phyloP scores from a whole-genome alignment of 345 rosid species.

The Trapa incisa region DNA sequence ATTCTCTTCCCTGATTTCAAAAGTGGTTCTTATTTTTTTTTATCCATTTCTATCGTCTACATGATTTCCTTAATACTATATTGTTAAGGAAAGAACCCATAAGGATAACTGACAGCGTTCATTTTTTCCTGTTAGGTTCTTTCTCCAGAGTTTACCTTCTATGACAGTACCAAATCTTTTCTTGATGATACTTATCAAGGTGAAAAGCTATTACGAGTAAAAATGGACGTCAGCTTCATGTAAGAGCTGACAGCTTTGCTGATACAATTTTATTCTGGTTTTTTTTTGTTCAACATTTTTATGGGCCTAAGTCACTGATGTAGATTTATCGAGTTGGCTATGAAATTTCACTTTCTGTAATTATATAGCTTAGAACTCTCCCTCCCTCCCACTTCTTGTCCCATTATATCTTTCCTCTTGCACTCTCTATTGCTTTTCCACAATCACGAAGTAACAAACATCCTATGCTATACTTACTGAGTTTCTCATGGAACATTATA shows the following conservation, averaged over 20 bases:
- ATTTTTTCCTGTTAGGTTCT: conserved; percentile 43
- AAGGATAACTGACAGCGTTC: conserved; percentile 1
- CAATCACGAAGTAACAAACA: background rate
- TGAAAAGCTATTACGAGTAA: conserved; percentile 93
- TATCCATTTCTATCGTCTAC: background rate
- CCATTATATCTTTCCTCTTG: background rate
- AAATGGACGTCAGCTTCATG: conserved; percentile 94
- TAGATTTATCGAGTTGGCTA: background rate
- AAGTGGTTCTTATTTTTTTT: background rate
- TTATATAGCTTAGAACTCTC: background rate
- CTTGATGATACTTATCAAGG: conserved; percentile 63
- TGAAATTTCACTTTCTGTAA: background rate
- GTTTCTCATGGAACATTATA: no score
- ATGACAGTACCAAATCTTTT: conserved; percentile 83
- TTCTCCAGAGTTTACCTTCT: conserved; percentile 91
- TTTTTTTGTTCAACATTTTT: background rate
- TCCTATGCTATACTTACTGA: background rate
- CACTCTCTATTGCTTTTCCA: background rate
- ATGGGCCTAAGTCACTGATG: background rate
- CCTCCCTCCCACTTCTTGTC: background rate
- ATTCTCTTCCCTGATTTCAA: background rate
- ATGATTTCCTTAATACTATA: background rate
- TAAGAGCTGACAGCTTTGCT: conserved; percentile 24
- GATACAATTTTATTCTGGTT: background rate
- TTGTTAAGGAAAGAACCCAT: background rate